phyloP scores from a whole-genome alignment of 352 stramenopile species.

The Saprolegnia parasitica region DNA sequence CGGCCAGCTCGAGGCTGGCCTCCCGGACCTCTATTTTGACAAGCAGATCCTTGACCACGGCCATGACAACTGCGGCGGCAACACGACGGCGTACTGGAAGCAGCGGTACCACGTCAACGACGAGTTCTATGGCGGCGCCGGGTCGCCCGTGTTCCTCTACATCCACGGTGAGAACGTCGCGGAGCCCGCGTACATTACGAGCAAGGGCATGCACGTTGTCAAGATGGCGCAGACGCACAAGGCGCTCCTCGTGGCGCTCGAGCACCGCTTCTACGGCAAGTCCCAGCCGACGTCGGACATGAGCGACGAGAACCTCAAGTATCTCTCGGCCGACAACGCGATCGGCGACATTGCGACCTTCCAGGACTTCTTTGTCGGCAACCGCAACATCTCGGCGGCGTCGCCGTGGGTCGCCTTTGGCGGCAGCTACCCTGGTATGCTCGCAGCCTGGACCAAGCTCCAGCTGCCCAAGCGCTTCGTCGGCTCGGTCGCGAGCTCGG shows the following conservation, averaged over 20 bases:
- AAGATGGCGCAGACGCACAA: constrained; percentile 48
- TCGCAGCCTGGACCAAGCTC: constrained; percentile 69
- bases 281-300: constrained; percentile 68
- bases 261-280: constrained; percentile 86
- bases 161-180: constrained; percentile 63
- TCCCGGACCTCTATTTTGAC: too few relatives aligned
- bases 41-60: constrained; percentile 21
- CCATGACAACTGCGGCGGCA: neutral
- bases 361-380: constrained; percentile 46
- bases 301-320: constrained; percentile 63
- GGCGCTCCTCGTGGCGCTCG: constrained; percentile 61
- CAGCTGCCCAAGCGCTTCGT: neutral
- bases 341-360: constrained; percentile 80
- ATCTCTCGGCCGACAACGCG: constrained; percentile 74
- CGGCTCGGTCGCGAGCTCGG: constrained; percentile 40
- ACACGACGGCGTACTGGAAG: constrained; percentile 31
- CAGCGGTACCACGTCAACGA: constrained; percentile 74
- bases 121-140: constrained; percentile 46
- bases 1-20: too few relatives aligned
- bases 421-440: constrained; percentile 78
- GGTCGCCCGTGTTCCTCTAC: constrained; percentile 74
- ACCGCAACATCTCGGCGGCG: constrained; percentile 31
- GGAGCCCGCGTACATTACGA: constrained; percentile 42
- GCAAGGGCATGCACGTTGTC: constrained; percentile 54
- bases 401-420: constrained; percentile 69